Base-by-base conservation (phyloP, 306 rosid genomes). In the Sphenostylis stenocarpa region DNA sequence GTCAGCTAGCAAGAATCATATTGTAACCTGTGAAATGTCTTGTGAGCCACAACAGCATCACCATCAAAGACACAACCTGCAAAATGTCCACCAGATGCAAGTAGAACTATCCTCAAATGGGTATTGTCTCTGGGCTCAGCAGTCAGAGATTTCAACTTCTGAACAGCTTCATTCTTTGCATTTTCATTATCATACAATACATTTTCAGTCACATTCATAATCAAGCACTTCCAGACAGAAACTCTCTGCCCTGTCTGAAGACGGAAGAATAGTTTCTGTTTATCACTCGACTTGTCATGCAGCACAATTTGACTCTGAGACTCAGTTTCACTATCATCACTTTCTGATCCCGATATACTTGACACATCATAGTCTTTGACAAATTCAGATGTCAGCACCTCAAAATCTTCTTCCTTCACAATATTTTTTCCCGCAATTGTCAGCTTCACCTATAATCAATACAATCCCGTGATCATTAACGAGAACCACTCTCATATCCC, bases 21-120 rank as follows among this genome's bases (percentile, higher is more conserved):
- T 76, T 17, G 88, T 44, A 79, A 94, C 98, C 98, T 89, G 89
- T 95, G 98, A 80, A 95, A 95, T 70, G 97, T 95, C 88, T 95
- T 95, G 84, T 88, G 90, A 88, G 96, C 97, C 73, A 92, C 90
- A 75, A 90, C 87, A 8, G 10, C 64, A 73, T 79, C 89, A 52
- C 98, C 98, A 33, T 90, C 96, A 71, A 95, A 92, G 62, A 95
- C 97, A 81, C 98, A 90, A 14, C 97, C 97, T 0, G 92, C 98
- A 69, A 95, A 95, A 79, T 95, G 97, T 55, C 98, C 98, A 62
- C 97, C 98, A 2, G 97, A 90, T 8, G 88, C 97, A 81, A 95
- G 97, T 80, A 95, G 79, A 81, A 95, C 89, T 6, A 95, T 85
- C 84, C 97, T 86, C 73, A 92, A 83, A 61, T 5, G 80, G 52